Evolutionary conservation across 148 eudicot species (phyloP).

Genomic region (Fagopyrum tataricum): DNA sequence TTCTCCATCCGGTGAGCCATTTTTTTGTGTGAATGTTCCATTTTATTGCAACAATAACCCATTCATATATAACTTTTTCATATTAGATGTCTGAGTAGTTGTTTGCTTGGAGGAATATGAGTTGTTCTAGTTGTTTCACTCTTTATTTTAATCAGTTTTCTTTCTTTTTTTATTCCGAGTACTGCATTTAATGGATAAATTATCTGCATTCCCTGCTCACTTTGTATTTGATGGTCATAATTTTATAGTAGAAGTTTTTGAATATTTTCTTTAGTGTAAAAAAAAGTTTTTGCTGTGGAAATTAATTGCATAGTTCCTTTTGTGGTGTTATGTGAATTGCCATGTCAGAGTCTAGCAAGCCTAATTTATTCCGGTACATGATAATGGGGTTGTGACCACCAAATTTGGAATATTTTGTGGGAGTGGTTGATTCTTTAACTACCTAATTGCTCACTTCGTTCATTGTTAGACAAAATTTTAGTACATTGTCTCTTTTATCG

Average conservation of each 20-base stretch:
- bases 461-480: not conserved
- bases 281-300: not conserved
- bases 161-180: not conserved
- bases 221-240: not conserved
- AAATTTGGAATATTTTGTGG: not conserved
- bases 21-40: not conserved
- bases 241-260: not conserved
- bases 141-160: not conserved
- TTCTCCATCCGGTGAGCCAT: conserved; percentile 4
- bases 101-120: not conserved
- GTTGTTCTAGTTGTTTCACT: not conserved
- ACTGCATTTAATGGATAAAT: not conserved
- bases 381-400: not conserved
- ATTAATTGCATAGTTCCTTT: not conserved
- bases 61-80: not conserved
- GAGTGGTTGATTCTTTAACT: not conserved
- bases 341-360: not conserved
- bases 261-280: not conserved
- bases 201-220: not conserved
- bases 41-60: not conserved
- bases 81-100: not conserved
- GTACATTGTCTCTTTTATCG: not conserved
- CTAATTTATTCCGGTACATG: not conserved
- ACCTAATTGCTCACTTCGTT: not conserved
- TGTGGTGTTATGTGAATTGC: not conserved